A percentile compares a stretch with the other conserved stretches of the same genome.
Conservation (phyloP, 179 eudicot species). For the Spinacia oleracea region DNA sequence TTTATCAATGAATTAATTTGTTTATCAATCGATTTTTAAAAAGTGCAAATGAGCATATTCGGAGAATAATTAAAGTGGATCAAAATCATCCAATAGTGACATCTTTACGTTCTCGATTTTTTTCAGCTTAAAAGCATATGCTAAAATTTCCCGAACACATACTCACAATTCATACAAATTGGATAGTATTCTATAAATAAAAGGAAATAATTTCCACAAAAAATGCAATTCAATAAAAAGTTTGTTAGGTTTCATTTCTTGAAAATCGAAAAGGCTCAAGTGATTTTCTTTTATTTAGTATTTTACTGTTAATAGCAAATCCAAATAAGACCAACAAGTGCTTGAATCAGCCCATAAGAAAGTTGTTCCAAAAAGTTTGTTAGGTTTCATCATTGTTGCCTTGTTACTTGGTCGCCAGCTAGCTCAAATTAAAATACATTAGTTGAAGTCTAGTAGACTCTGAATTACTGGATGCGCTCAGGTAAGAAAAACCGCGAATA, state of each 20-base stretch:
- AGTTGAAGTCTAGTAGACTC: no score
- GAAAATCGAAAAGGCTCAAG: neutral
- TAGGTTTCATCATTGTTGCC: no score
- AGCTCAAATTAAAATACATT: no score
- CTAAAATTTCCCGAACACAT: neutral
- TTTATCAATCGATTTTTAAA: neutral
- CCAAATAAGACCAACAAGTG: neutral
- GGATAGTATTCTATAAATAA: neutral
- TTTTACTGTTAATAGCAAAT: neutral
- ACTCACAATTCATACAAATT: neutral
- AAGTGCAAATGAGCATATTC: neutral
- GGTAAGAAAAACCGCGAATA: no score
- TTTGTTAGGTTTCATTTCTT: neutral
- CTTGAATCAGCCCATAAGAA: no score
- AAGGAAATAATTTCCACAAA: neutral
- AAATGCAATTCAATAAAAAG: neutral
- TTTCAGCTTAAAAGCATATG: neutral
- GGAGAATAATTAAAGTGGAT: neutral
- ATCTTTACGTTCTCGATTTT: slow-evolving; percentile 3
- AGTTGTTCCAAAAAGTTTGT: no score
- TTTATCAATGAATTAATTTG: no score
- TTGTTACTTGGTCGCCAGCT: no score
- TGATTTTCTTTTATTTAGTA: no score
- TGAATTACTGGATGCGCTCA: no score
- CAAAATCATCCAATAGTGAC: neutral